Percentiles rank a stretch among this genome's conserved stretches.
Conservation (phyloP, 129 eudicot genomes). For the Calendula officinalis region DNA sequence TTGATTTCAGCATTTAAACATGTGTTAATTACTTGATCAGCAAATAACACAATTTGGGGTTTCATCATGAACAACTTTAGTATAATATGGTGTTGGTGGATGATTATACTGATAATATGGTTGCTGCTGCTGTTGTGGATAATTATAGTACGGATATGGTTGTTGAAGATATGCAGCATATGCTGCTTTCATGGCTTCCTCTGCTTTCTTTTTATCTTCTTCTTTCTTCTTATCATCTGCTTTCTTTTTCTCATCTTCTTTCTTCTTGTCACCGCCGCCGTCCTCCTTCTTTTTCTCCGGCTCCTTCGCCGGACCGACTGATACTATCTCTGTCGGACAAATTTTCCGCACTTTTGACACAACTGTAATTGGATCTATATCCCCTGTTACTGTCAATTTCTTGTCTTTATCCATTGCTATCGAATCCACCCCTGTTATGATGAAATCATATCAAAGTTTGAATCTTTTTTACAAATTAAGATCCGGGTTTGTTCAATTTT, state of each 20-base stretch:
- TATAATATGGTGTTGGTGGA: conserved; percentile 35
- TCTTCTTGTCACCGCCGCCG: conserved; percentile 26
- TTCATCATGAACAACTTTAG: conserved; percentile 57
- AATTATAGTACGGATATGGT: conserved; percentile 21
- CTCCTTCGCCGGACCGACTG: conserved; percentile 90
- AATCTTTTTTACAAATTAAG: conserved; percentile 1
- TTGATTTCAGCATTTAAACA: conserved; percentile 23
- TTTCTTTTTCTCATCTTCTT: conserved; percentile 17
- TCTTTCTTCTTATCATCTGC: conserved; percentile 26
- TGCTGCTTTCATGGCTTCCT: conserved; percentile 30
- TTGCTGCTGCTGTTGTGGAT: conserved; percentile 27
- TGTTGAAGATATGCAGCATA: conserved; percentile 11
- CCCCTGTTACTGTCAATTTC: conserved; percentile 75
- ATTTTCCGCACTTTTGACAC: conserved; percentile 69
- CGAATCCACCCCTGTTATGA: conserved; percentile 61
- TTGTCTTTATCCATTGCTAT: conserved; percentile 78
- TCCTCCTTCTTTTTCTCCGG: conserved; percentile 75
- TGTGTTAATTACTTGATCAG: conserved; percentile 25
- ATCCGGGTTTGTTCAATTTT: conserved; percentile 19
- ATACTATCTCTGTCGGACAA: conserved; percentile 59
- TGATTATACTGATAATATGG: conserved; percentile 32
- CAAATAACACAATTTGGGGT: conserved; percentile 71
- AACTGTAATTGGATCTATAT: conserved; percentile 64
- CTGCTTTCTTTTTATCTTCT: conserved; percentile 42
- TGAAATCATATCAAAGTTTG: conserved; percentile 1